Percentiles rank a stretch among this genome's conserved stretches.
phyloP scores from a whole-genome alignment of 2,329 filamentous ascomycete species.

The Alternaria sp. region DNA sequence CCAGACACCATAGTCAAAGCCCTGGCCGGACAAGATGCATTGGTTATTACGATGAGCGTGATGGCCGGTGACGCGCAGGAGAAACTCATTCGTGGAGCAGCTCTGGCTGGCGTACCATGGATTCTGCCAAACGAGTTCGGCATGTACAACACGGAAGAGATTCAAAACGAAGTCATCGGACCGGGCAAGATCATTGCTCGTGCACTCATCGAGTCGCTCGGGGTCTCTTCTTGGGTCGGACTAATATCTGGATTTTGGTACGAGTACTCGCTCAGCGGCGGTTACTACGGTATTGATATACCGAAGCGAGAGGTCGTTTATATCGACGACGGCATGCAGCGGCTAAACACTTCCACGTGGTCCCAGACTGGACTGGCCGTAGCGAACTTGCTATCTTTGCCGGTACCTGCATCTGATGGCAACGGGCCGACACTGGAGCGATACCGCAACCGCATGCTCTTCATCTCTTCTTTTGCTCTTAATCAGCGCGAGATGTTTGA shows the following conservation, averaged over 20 bases:
- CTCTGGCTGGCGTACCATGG: conserved; percentile 50
- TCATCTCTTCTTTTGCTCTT: conserved; percentile 49
- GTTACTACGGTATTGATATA: conserved; percentile 51
- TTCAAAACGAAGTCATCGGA: conserved; percentile 17
- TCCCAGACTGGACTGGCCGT: conserved; percentile 45
- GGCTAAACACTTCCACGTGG: conserved; percentile 46
- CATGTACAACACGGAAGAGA: conserved; percentile 40
- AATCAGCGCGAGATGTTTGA: conserved; percentile 52
- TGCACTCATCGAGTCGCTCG: conserved; percentile 31
- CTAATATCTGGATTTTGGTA: conserved; percentile 48
- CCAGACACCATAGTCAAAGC: conserved; percentile 51
- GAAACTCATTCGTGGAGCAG: conserved; percentile 49
- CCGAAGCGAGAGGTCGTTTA: conserved; percentile 40
- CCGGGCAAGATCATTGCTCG: conserved; percentile 22
- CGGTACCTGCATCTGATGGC: conserved; percentile 26
- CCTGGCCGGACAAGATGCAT: conserved; percentile 50
- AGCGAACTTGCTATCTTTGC: conserved; percentile 46
- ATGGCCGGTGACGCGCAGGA: conserved; percentile 36
- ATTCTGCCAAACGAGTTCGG: conserved; percentile 53
- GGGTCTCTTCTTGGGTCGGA: conserved; percentile 38
- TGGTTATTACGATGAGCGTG: conserved; percentile 52
- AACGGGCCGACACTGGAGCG: conserved; percentile 7
- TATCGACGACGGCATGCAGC: conserved; percentile 43
- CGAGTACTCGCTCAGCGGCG: conserved; percentile 47
- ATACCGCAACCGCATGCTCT: conserved; percentile 47